Base-by-base conservation (phyloP, 441 rosid genomes). In the Manihot esculenta region DNA sequence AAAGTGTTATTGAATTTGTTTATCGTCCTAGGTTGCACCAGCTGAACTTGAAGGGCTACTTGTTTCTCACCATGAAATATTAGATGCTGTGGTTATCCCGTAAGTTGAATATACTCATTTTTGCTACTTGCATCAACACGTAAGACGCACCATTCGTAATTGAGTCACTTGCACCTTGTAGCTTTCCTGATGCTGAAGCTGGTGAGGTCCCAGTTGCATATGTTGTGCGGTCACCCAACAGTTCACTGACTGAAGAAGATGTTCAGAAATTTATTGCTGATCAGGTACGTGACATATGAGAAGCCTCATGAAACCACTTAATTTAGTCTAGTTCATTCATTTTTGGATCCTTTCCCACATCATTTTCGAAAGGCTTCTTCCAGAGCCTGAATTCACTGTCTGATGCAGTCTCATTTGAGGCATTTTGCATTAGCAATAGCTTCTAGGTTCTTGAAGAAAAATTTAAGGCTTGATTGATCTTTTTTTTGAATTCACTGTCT, bases 21-120 rank as follows among this genome's bases (percentile, higher is more conserved):
- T 45, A 44, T 56, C 64, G n/a, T 59, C 44, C 56, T 53, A 94
- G 98, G 88, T 94, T 79, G 99, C 99, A 58, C 99, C 99, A 38
- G 99, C 97, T 23, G 98, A 94, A 81, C 88, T 94, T 64, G 97
- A 94, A 86, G 99, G 90, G 56, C 82, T 94, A n/a, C 96, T 94
- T 71, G 88, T 92, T 74, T 86, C 99, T 49, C 97, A 92, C 75
- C 86, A 94, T 8, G 85, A 87, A 66, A 84, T 94, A 77, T 75
- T 87, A 67, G 97, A 92, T 72, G 94, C 93, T 66, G 94, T 79
- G 21, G 97, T 89, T 61, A 87, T 92, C 76, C 97, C 96, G 99
- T 92, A 83, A 85, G 99, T 85, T 60, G 41, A 47, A 47, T 26
- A 10, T 20, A 23, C 44, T 10, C 13, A 18, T 17, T 5, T 53